Base-by-base conservation (phyloP, 148 eudicot species). In the Polygonum aviculare region DNA sequence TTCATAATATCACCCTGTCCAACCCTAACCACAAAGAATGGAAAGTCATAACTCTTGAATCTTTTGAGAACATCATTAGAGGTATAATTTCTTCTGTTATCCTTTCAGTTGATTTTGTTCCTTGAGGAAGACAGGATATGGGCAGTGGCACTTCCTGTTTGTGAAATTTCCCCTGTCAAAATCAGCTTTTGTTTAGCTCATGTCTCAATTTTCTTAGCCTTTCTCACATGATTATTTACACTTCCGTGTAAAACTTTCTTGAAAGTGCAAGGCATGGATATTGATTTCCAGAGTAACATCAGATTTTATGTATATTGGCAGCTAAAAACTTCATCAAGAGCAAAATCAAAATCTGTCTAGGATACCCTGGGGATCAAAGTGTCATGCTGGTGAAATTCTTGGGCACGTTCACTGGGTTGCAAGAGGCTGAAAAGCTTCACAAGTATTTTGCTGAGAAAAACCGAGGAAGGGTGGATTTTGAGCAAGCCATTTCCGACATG, bases 401-500 rank as follows among this genome's bases (percentile, higher is more conserved):
- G 86, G 85, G 87, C 48, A 87, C 90, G 12, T 82, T 84, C 71
- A 70, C 87, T 65, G 87, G 87, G 33, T 51, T 86, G 21, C 87
- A 86, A 77, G 86, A 85, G 51, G 86, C 87, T 40, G 87, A 87
- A 74, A 87, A 78, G 80, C 87, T 87, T 55, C 84, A 87, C 70
- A 77, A 81, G 2, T 76, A 81, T 62, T 87, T 87, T 77, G 73
- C 73, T 11, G 84, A 83, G n/a, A 79, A 76, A 50, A 65, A 78
- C 49, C 81, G 63, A 77, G 90, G 90, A 36, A 83, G 90, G 81
- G 63, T 21, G 40, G 83, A 81, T 72, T 81, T 83, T 73, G 81
- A 75, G 36, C 60, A 36, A 67, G 81, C 75, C 40, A 54, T 76
- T 74, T 74, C 80, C 2, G 50, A 63, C 52, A 84, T 69, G 77